Evolutionary conservation across 495 filamentous ascomycete genomes (phyloP).

Genomic region (Lasiosphaeris hirsuta): DNA sequence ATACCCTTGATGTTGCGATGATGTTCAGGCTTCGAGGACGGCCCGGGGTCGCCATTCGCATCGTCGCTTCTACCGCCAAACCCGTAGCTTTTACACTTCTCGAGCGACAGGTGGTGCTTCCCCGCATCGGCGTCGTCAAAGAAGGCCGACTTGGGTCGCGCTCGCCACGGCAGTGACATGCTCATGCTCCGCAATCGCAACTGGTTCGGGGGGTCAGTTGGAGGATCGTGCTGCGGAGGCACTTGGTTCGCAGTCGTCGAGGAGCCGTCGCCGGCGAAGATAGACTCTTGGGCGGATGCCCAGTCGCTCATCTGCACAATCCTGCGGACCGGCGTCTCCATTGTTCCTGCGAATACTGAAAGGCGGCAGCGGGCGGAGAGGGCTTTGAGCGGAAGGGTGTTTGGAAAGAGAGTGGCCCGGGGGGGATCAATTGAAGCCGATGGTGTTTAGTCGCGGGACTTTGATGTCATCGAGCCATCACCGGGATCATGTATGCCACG

Average conservation of each 20-base stretch:
- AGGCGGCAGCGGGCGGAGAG: background rate
- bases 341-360: background rate
- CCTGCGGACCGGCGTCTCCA: conserved; percentile 18
- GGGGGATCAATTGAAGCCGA: conserved; percentile 9
- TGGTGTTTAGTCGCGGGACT: background rate
- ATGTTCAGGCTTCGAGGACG: conserved; percentile 19
- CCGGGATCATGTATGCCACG: conserved; percentile 6
- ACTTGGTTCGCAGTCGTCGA: background rate
- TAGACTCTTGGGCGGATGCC: conserved; percentile 30
- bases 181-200: conserved; percentile 35
- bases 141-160: conserved; percentile 30
- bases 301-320: conserved; percentile 37
- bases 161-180: conserved; percentile 35
- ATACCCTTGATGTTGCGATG: conserved; percentile 38
- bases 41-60: conserved; percentile 9
- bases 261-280: conserved; percentile 12
- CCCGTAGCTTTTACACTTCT: conserved; percentile 31
- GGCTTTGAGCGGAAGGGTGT: background rate
- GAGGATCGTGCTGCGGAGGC: conserved; percentile 14
- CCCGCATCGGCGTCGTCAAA: conserved; percentile 19
- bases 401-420: background rate
- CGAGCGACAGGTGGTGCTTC: conserved; percentile 20
- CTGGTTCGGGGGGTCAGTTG: conserved; percentile 2
- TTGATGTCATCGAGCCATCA: conserved; percentile 13
- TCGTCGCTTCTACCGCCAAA: conserved; percentile 19